Evolutionary conservation across 306 rosid genomes (phyloP).

Genomic region (Casuarina glauca): DNA sequence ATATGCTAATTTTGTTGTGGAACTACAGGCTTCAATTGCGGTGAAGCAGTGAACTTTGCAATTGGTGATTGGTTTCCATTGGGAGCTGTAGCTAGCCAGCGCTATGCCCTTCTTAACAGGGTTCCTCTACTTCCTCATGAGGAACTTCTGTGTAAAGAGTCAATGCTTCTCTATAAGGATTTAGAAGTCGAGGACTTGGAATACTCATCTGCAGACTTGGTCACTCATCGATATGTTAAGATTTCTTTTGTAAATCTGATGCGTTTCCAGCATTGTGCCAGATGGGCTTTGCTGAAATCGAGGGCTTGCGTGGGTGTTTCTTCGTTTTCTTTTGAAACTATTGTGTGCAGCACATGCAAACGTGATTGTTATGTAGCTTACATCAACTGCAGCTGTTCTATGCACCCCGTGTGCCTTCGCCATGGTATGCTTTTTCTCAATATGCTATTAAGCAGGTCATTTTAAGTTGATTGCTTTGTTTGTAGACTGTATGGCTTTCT

Average conservation of each 20-base stretch:
- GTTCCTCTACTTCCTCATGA: slow-evolving; percentile 91
- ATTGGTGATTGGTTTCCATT: slow-evolving; percentile 92
- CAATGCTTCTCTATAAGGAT: slow-evolving; percentile 62
- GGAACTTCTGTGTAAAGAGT: slow-evolving; percentile 95
- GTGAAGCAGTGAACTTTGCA: slow-evolving; percentile 98
- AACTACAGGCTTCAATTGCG: slow-evolving; percentile 88
- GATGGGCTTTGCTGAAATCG: slow-evolving; percentile 78
- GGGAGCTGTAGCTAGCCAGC: slow-evolving; percentile 87
- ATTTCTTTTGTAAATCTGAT: slow-evolving; percentile 69
- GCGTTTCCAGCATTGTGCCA: slow-evolving; percentile 86
- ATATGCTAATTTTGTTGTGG: background rate
- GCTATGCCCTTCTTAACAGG: slow-evolving; percentile 84
- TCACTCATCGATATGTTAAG: slow-evolving; percentile 56
- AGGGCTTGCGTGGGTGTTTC: slow-evolving; percentile 51
- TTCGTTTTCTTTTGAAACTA: slow-evolving; percentile 58
- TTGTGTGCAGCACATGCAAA: slow-evolving; percentile 89
- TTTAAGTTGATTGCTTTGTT: slow-evolving; percentile 12
- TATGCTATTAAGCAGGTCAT: slow-evolving; percentile 1
- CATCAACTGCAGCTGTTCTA: slow-evolving; percentile 70
- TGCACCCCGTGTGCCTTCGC: slow-evolving; percentile 83
- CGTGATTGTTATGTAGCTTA: slow-evolving; percentile 83
- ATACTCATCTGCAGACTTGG: slow-evolving; percentile 46
- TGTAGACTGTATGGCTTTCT: slow-evolving; percentile 13
- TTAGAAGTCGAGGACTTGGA: slow-evolving; percentile 75
- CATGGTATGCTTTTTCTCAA: slow-evolving; percentile 62